Evolutionary conservation across 2,329 filamentous ascomycete genomes (phyloP).

Genomic region (Akanthomyces muscarius): DNA sequence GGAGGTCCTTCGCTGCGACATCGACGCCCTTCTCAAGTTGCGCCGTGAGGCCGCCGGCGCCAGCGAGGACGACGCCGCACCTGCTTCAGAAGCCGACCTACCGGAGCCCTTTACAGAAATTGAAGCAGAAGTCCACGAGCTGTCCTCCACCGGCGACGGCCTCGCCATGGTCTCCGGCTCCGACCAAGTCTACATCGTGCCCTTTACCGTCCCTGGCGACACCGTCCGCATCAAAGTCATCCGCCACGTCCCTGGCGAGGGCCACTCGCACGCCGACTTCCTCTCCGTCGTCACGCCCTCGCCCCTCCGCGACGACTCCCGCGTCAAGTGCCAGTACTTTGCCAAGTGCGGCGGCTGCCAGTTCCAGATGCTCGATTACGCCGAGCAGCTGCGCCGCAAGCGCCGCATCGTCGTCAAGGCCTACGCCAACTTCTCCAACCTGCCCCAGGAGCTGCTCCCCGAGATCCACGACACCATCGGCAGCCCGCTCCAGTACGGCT

Average conservation of each 20-base stretch:
- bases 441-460: constrained; percentile 72
- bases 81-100: constrained; percentile 31
- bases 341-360: constrained; percentile 85
- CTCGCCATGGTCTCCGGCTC: constrained; percentile 64
- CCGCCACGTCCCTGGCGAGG: constrained; percentile 60
- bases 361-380: constrained; percentile 93
- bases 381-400: constrained; percentile 81
- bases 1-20: constrained; percentile 62
- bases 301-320: constrained; percentile 68
- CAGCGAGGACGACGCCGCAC: constrained; percentile 20
- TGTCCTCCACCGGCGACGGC: constrained; percentile 91
- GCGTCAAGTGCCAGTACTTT: constrained; percentile 84
- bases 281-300: constrained; percentile 72
- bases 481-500: constrained; percentile 86
- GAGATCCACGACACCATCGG: constrained; percentile 78
- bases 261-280: constrained; percentile 78
- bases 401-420: constrained; percentile 83
- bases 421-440: constrained; percentile 83
- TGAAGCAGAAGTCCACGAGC: constrained; percentile 72
- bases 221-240: constrained; percentile 72
- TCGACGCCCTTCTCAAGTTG: constrained; percentile 50
- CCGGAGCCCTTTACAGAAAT: constrained; percentile 70
- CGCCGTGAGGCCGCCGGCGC: constrained; percentile 30
- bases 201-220: constrained; percentile 86
- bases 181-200: constrained; percentile 73